A percentile compares a stretch with the other conserved stretches of the same genome.
Evolutionary conservation across 495 filamentous ascomycete genomes (phyloP).

Genomic region (Talaromyces proteolyticus): DNA sequence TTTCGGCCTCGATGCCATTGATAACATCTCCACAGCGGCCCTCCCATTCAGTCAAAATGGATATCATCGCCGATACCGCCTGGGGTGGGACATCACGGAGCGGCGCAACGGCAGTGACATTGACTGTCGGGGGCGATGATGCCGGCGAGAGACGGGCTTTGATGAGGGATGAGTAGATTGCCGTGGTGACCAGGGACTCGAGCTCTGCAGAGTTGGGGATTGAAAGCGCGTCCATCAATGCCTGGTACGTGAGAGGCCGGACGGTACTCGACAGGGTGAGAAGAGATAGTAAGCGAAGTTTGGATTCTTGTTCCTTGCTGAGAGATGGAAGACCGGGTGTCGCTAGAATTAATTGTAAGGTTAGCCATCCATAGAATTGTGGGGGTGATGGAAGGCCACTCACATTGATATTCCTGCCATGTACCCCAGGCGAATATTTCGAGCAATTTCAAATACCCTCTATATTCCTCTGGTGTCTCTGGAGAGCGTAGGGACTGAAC

Average conservation of each 20-base stretch:
- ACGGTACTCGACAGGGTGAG: constrained; percentile 63
- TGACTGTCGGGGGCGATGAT: constrained; percentile 55
- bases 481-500: constrained; percentile 63
- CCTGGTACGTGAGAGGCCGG: constrained; percentile 64
- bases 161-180: constrained; percentile 82
- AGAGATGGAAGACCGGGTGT: constrained; percentile 62
- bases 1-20: constrained; percentile 65
- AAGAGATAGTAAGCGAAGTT: constrained; percentile 88
- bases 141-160: constrained; percentile 75
- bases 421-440: constrained; percentile 94
- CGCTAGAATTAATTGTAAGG: no score
- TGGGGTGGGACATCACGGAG: constrained; percentile 78
- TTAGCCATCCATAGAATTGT: no score
- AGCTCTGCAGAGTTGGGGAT: constrained; percentile 64
- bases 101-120: constrained; percentile 71
- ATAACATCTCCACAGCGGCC: constrained; percentile 70
- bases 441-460: constrained; percentile 62
- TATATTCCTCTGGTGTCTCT: constrained; percentile 41
- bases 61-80: constrained; percentile 59
- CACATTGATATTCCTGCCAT: constrained; percentile 69
- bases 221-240: constrained; percentile 59
- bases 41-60: constrained; percentile 67
- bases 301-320: constrained; percentile 65
- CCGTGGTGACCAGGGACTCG: constrained; percentile 83
- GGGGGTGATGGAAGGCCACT: constrained; percentile 4